phyloP scores from a whole-genome alignment of 805 yeast genomes.

The Barnettozyma vustinii region DNA sequence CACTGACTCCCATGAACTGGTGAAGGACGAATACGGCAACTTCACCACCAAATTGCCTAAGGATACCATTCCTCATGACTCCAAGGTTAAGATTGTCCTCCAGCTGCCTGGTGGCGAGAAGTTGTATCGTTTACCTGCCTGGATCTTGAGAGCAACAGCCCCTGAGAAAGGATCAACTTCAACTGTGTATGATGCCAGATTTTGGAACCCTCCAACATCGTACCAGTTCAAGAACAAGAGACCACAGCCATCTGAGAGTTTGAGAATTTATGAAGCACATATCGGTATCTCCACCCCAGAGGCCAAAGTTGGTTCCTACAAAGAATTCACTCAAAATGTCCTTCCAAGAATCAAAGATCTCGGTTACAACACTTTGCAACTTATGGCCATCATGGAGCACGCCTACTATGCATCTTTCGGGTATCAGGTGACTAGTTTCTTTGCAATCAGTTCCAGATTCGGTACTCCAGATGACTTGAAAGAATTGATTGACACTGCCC shows the following conservation, averaged over 20 bases:
- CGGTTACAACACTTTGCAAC: slow-evolving; percentile 89
- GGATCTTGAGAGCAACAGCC: slow-evolving; percentile 79
- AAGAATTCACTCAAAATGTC: slow-evolving; percentile 73
- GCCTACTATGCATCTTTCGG: slow-evolving; percentile 98
- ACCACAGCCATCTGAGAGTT: slow-evolving; percentile 47
- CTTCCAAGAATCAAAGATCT: slow-evolving; percentile 80
- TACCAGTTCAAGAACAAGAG: slow-evolving; percentile 53
- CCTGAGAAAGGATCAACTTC: slow-evolving; percentile 49
- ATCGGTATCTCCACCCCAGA: slow-evolving; percentile 92
- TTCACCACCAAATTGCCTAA: slow-evolving; percentile 57
- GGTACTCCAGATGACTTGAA: slow-evolving; percentile 96
- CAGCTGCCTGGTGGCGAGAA: slow-evolving; percentile 60
- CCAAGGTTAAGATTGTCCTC: slow-evolving; percentile 69
- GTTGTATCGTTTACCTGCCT: slow-evolving; percentile 82
- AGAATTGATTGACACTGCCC: slow-evolving; percentile 88
- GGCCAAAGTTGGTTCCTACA: slow-evolving; percentile 77
- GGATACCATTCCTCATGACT: slow-evolving; percentile 77
- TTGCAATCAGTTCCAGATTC: slow-evolving; percentile 82
- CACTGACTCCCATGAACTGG: slow-evolving; percentile 47
- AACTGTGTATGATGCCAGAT: slow-evolving; percentile 72
- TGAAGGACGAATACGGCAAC: slow-evolving; percentile 61
- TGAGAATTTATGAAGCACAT: slow-evolving; percentile 91
- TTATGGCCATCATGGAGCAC: slow-evolving; percentile 98
- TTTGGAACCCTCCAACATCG: slow-evolving; percentile 73
- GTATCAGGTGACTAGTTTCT: slow-evolving; percentile 91